Base-by-base conservation (phyloP, 768 basidiomycete genomes). In the Lactifluus hygrophoroides region DNA sequence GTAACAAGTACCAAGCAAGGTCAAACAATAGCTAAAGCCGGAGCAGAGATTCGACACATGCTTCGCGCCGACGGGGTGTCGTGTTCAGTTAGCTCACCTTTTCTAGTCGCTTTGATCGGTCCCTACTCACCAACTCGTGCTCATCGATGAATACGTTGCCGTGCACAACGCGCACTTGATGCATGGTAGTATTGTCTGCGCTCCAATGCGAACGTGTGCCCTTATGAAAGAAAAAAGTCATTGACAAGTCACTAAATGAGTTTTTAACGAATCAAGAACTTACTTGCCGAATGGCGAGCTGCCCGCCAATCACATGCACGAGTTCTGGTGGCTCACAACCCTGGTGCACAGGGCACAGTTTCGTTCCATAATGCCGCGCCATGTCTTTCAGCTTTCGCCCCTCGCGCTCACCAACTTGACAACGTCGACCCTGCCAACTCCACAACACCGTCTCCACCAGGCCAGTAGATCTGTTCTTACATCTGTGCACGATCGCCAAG, bases 181-280 rank as follows among this genome's bases (percentile, higher is more conserved):
- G 89, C 87, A 93, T 90, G 0, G 88, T 76, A 5, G 88, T 90
- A 62, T 92, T 91, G 49, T 90, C 89, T 1, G 79, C 68, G 11
- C 81, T 80, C 90, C 90, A 92, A 66, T 84, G 87, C 6, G 75
- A 76, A 47, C 90, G 79, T 28, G 78, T 73, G 19, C 90, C 90
- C 84, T 91, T 55, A 32, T 62, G 57, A 19, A n/a, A n/a, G n/a
- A n/a, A n/a, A n/a, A n/a, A n/a, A n/a, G n/a, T n/a, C n/a, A n/a
- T n/a, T n/a, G n/a, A n/a, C n/a, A n/a, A n/a, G n/a, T n/a, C n/a
- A n/a, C n/a, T n/a, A n/a, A n/a, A n/a, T n/a, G n/a, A n/a, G n/a
- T n/a, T n/a, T n/a, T n/a, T n/a, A n/a, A n/a, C n/a, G n/a, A n/a
- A n/a, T n/a, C n/a, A n/a, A n/a, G 3, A 23, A 9, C 70, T 61